Evolutionary conservation across 1,284 basidiomycete genomes (phyloP), one percentile per base, ranked within the genome.

Genomic region (Naganishia cerealis): DNA sequence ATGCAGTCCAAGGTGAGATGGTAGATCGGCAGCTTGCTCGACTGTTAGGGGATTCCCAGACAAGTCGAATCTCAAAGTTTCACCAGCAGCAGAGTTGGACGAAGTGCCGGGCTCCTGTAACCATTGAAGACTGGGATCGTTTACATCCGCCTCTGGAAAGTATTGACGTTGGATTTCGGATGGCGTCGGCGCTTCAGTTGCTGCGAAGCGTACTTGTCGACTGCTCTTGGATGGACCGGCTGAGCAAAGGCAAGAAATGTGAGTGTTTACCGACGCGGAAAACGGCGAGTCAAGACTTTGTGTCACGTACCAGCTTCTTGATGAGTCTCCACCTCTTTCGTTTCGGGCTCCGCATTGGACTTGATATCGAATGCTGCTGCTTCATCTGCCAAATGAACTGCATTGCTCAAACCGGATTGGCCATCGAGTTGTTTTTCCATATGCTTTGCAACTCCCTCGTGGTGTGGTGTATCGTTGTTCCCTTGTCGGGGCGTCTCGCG

Each of bases 1-100:
- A 78, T 97, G 94, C 26, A 96, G 82, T 1, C 94, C 94, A 1
- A 92, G 84, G 78, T 92, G 88, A 0, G 89, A 88, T 0, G 92
- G 91, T 5, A 94, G 72, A 12, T 71, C 71, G 0, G 71, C 67
- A 26, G 75, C 72, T 40, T 72, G 68, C 0, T 82, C 76, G 0
- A 81, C 70, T 0, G 88, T 82, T 18, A 94, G 87, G 0, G 86
- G 84, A 5, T 80, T 82, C 6, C 91, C 92, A 0, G 85, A 83
- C 1, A 94, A 84, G 76, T 93, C 89, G 75, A 93, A 94, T 1
- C 90, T 86, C 1, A 79, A 65, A 26, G 67, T 59, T 0, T 72
- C 29, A 33, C n/a, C n/a, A n/a, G 71, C 72, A 9, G 67, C 57
- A 15, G 72, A 69, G 5, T 75, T 70, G 26, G 73, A 62, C 10